Percentiles rank a stretch among this genome's conserved stretches.
Evolutionary conservation across 192 early-diverging fungal species (phyloP).

Genomic region (Backusella westeae): DNA sequence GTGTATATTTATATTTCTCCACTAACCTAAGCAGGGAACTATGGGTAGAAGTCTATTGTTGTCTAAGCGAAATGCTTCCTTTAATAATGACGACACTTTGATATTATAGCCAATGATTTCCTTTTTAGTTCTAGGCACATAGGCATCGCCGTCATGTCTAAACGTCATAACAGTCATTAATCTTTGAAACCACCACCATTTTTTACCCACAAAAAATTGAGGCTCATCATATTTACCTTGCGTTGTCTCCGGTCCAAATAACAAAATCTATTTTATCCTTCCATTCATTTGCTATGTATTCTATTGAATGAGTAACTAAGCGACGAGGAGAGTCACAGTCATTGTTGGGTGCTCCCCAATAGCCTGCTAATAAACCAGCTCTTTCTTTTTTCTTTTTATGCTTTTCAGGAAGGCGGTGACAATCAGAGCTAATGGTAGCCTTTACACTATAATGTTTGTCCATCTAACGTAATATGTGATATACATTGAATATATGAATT

Average conservation of each 20-base stretch:
- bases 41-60: conserved; percentile 42
- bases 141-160: conserved; percentile 71
- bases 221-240: conserved; percentile 39
- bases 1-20: background rate
- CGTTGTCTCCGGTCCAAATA: conserved; percentile 77
- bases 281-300: conserved; percentile 52
- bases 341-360: conserved; percentile 55
- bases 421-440: conserved; percentile 57
- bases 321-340: conserved; percentile 64
- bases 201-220: background rate
- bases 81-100: conserved; percentile 42
- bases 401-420: conserved; percentile 46
- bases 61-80: conserved; percentile 42
- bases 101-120: conserved; percentile 62
- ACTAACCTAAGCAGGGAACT: conserved; percentile 44
- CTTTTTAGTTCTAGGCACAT: conserved; percentile 55
- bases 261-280: conserved; percentile 66
- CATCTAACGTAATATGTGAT: conserved; percentile 23
- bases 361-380: conserved; percentile 39
- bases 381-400: conserved; percentile 19
- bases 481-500: background rate
- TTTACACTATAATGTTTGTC: conserved; percentile 57
- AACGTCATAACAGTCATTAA: background rate
- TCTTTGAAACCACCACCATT: background rate
- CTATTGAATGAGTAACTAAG: conserved; percentile 59